phyloP scores from a whole-genome alignment of 768 basidiomycete species.

The Xanthoconium stramineum region DNA sequence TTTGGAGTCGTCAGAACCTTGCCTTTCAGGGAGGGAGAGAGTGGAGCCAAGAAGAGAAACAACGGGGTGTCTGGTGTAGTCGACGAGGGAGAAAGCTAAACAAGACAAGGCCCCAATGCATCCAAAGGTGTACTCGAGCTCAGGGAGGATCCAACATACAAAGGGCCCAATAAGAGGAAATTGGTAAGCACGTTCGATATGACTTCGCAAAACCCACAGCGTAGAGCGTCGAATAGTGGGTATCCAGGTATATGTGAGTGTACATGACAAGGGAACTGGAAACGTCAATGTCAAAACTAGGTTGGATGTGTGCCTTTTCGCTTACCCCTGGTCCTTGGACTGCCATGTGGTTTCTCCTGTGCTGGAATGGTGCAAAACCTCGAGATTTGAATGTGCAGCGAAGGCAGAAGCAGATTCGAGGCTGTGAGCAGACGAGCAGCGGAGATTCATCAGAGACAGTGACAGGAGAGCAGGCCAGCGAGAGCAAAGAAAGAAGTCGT shows the following conservation, averaged over 20 bases:
- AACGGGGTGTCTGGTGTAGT: constrained; percentile 4
- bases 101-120: constrained; percentile 19
- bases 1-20: constrained; percentile 44
- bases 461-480: no score
- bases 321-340: constrained; percentile 65
- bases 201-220: constrained; percentile 44
- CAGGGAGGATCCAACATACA: constrained; percentile 1
- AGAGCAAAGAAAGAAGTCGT: no score
- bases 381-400: no score
- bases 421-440: no score
- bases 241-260: constrained; percentile 55
- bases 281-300: background rate
- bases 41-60: constrained; percentile 34
- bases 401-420: no score
- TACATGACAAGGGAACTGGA: constrained; percentile 62
- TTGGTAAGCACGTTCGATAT: constrained; percentile 36
- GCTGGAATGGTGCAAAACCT: constrained; percentile 34
- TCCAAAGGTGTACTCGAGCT: background rate
- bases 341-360: constrained; percentile 62
- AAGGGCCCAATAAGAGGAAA: constrained; percentile 34
- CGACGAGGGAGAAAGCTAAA: constrained; percentile 35
- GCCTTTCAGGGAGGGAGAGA: constrained; percentile 50
- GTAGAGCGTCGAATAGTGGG: constrained; percentile 52
- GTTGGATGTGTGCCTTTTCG: background rate
- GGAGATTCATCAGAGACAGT: no score